Conservation (phyloP, 768 basidiomycete species). For the Boletus pseudopeckii region DNA sequence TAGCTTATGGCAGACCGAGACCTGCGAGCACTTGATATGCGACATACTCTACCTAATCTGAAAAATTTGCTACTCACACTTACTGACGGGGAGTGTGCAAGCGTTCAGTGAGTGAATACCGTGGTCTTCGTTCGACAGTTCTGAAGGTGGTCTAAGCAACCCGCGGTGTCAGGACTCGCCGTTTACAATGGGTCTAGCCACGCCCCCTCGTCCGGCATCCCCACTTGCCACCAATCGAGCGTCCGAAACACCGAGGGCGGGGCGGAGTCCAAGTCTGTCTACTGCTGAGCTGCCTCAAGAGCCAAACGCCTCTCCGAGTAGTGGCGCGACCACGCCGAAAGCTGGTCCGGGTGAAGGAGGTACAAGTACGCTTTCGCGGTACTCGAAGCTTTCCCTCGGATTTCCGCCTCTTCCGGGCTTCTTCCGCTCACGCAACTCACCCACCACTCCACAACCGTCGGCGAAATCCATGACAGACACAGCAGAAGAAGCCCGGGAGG, state of each 20-base stretch:
- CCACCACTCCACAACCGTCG: slow-evolving; percentile 31
- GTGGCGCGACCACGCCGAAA: slow-evolving; percentile 60
- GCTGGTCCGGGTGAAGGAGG: slow-evolving; percentile 34
- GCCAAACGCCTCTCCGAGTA: slow-evolving; percentile 42
- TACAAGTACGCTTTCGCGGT: slow-evolving; percentile 23
- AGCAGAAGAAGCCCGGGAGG: slow-evolving; percentile 20
- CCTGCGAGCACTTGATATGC: slow-evolving; percentile 84
- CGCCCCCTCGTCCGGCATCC: slow-evolving; percentile 22
- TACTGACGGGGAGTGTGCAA: slow-evolving; percentile 61
- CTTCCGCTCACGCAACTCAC: slow-evolving; percentile 58
- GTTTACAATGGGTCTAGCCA: slow-evolving; percentile 20
- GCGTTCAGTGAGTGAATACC: slow-evolving; percentile 40
- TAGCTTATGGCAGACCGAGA: slow-evolving; percentile 92
- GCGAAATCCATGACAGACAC: slow-evolving; percentile 21
- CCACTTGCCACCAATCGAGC: slow-evolving; percentile 9
- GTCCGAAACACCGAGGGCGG: slow-evolving; percentile 29
- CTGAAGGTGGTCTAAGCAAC: slow-evolving; percentile 18
- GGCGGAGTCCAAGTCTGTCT: slow-evolving; percentile 12
- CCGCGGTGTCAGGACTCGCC: slow-evolving; percentile 20
- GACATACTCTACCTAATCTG: slow-evolving; percentile 95
- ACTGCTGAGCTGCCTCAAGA: slow-evolving; percentile 30
- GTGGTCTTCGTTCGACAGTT: slow-evolving; percentile 1
- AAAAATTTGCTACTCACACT: slow-evolving; percentile 89
- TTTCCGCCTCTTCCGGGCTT: slow-evolving; percentile 64
- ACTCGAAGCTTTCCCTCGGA: slow-evolving; percentile 47